Percentiles rank a stretch among this genome's conserved stretches.
phyloP scores from a whole-genome alignment of 176 grass and related monocot species.

The Guadua angustifolia region DNA sequence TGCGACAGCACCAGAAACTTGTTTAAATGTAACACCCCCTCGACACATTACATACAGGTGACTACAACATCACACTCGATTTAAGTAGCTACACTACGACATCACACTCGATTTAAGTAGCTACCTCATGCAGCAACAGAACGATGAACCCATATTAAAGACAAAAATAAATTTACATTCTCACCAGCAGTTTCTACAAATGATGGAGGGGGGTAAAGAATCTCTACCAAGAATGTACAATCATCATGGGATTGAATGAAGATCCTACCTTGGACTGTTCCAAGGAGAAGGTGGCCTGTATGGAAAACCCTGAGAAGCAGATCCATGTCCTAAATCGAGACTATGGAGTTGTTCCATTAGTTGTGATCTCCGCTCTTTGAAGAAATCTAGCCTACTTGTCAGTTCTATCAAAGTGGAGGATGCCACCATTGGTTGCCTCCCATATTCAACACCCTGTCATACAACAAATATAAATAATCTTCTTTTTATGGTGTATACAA shows the following conservation, averaged over 20 bases:
- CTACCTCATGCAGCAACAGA: constrained; percentile 35
- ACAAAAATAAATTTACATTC: constrained; percentile 45
- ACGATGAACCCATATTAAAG: constrained; percentile 14
- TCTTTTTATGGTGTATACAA: constrained; percentile 13
- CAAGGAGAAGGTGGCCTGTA: constrained; percentile 79
- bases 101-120: constrained; percentile 19
- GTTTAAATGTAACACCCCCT: constrained; percentile 25
- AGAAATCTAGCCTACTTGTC: constrained; percentile 97
- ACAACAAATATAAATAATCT: constrained; percentile 22
- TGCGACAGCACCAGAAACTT: background rate
- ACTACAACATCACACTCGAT: constrained; percentile 13
- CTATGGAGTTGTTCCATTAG: constrained; percentile 98
- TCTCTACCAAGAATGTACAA: constrained; percentile 57
- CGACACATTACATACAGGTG: constrained; percentile 41
- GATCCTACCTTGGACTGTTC: constrained; percentile 81
- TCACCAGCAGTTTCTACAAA: constrained; percentile 32
- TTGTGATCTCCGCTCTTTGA: constrained; percentile 93
- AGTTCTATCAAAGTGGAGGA: constrained; percentile 95
- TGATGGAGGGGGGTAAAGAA: background rate
- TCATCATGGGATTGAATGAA: constrained; percentile 16
- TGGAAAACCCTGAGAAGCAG: constrained; percentile 65
- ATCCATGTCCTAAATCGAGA: constrained; percentile 84
- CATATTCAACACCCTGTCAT: constrained; percentile 66
- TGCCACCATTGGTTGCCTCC: constrained; percentile 75
- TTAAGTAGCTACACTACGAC: constrained; percentile 30